phyloP scores from a whole-genome alignment of 1,284 basidiomycete species.

The Entoloma clypeatum region DNA sequence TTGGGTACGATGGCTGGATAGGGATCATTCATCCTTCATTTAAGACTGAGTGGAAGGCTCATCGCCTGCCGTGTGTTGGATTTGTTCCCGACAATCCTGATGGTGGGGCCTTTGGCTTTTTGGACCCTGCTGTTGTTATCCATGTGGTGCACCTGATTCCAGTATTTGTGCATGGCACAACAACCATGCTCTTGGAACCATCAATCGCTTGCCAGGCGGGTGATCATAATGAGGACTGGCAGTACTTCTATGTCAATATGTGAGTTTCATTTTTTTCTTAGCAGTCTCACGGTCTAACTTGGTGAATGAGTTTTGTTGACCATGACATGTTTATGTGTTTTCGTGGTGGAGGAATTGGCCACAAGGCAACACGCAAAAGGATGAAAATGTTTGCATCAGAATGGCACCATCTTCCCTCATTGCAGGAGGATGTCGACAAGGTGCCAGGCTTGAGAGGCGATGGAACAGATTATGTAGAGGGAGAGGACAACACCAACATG shows the following conservation, averaged over 20 bases:
- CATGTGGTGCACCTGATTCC: no score
- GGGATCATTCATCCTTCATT: no score
- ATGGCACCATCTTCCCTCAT: no score
- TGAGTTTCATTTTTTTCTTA: not conserved
- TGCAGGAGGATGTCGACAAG: not conserved
- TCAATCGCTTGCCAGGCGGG: not conserved
- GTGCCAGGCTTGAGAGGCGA: not conserved
- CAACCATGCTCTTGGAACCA: not conserved
- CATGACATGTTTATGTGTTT: no score
- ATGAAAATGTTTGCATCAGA: not conserved
- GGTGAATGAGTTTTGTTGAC: not conserved
- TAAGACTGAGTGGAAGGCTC: no score
- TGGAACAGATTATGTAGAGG: not conserved
- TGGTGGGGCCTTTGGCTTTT: no score
- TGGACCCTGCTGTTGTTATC: no score
- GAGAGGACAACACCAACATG: not conserved
- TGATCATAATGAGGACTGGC: not conserved
- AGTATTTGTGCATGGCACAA: not conserved
- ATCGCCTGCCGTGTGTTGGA: not conserved
- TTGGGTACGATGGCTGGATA: not conserved
- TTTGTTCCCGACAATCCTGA: not conserved
- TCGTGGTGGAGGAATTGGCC: slow-evolving; percentile 1
- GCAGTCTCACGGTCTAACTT: not conserved
- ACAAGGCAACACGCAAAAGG: not conserved
- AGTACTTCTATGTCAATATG: slow-evolving; percentile 1